Evolutionary conservation across 2,329 filamentous ascomycete genomes (phyloP), one percentile per base, ranked within the genome.

Genomic region (Amylocarpus encephaloides): DNA sequence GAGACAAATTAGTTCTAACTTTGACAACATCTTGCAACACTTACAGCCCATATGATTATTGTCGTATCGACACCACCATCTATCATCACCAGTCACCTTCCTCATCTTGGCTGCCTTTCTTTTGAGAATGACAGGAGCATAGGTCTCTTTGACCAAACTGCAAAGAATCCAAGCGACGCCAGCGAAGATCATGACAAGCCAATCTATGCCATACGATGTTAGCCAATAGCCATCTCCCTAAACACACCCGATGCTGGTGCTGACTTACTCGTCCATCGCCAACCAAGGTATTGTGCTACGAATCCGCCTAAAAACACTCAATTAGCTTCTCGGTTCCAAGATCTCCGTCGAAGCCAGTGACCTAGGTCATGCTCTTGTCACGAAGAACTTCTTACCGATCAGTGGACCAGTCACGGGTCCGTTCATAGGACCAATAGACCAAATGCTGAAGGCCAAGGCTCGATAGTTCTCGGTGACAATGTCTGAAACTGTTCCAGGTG

Each of bases 11-110:
- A 50, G 51, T 43, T 11, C 18, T 2, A n/a, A 33, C 11, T 16
- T 5, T 5, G 26, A 6, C 35, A 32, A 19, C 16, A 15, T 9
- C 16, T 10, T 1, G 55, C 11, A 57, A 55, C 18, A 57, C 58
- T 53, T 55, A 60, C 60, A 33, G 35, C 43, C 56, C 42, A 55
- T 32, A 48, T 78, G 82, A 54, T 87, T 26, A 26, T 26, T 76
- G 62, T 95, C 90, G 63, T 93, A 95, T 35, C 85, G 80, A 59
- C 78, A 85, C 84, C 86, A 93, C 73, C 82, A 90, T 40, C 86
- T 73, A 5, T 79, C 73, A 55, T 93, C 86, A 35, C 78, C 81
- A 0, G 78, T 86, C 51, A 88, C 80, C 63, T 83, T 83, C 36
- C 87, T 77, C 56, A 79, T 66, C 33, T 74, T 74, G 0, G 76